Percentiles rank a stretch among this genome's conserved stretches.
These are phyloP conservation scores for Cyanidium caldarium DNA, from an alignment of 23 red algal species.

Conservation along the genomic window DNA sequence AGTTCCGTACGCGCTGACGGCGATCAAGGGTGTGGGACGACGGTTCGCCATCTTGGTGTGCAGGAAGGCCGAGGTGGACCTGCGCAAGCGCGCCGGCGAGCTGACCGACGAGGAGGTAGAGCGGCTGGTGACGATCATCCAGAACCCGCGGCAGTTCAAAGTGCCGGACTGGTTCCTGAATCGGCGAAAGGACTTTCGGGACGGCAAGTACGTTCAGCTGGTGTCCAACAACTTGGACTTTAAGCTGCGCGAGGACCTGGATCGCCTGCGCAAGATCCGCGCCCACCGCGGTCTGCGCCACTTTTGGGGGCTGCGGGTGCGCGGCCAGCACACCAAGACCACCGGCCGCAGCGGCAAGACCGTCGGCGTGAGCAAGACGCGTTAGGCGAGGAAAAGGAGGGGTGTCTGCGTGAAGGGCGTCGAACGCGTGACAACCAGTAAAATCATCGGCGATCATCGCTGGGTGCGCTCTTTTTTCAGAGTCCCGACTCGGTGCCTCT, in stretches of 20 bases:
- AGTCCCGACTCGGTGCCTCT: no score
- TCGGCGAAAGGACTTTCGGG: constrained; percentile 77
- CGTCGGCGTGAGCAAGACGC: constrained; percentile 85
- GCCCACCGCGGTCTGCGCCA: constrained; percentile 91
- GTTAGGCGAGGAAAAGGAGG: no score
- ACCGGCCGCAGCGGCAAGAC: constrained; percentile 89
- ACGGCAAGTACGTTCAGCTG: constrained; percentile 92
- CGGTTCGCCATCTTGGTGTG: constrained; percentile 92
- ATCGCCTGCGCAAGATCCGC: constrained; percentile 89
- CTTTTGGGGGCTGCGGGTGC: constrained; percentile 79
- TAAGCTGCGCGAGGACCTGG: constrained; percentile 96
- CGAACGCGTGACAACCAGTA: no score
- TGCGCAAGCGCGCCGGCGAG: constrained; percentile 82
- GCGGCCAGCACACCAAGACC: constrained; percentile 99
- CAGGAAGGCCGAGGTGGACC: constrained; percentile 96
- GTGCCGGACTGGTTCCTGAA: constrained; percentile 99
- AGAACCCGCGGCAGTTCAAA: constrained; percentile 94
- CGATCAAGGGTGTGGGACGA: constrained; percentile 96
- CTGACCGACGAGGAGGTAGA: constrained; percentile 94
- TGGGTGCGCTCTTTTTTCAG: no score
- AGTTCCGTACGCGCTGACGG: constrained; percentile 80
- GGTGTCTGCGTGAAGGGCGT: no score
- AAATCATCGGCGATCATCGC: no score
- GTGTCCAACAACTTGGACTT: constrained; percentile 95
- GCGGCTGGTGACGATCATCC: constrained; percentile 94